Conservation (phyloP, 2,329 filamentous ascomycete genomes). For the Pseudogymnoascus destructans region DNA sequence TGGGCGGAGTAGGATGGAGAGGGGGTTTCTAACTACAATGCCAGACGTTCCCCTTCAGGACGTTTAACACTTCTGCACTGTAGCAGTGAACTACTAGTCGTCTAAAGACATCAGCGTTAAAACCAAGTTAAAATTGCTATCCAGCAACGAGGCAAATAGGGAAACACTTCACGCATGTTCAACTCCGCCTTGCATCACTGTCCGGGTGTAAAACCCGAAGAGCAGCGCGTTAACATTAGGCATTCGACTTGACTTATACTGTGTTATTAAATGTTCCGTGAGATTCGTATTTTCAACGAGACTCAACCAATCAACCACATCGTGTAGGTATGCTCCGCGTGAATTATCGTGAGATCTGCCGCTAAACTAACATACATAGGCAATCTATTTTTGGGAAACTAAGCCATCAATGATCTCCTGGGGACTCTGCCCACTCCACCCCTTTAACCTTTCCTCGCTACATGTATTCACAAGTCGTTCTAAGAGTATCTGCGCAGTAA, state of each 20-base stretch:
- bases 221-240: neutral
- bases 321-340: neutral
- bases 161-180: neutral
- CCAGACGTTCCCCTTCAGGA: neutral
- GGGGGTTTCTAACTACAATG: neutral
- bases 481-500: slow-evolving; percentile 41
- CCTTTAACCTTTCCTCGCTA: slow-evolving; percentile 49
- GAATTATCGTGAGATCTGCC: slow-evolving; percentile 1
- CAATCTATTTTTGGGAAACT: slow-evolving; percentile 4
- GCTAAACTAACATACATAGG: neutral
- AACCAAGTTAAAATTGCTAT: neutral
- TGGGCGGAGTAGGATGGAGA: neutral
- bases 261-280: neutral
- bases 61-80: neutral
- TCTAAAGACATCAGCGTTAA: neutral
- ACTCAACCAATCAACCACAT: neutral
- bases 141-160: neutral
- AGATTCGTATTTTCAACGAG: neutral
- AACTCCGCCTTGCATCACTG: neutral
- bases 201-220: neutral
- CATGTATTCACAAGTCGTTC: slow-evolving; percentile 49
- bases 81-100: neutral
- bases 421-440: slow-evolving; percentile 44
- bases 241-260: too few species aligned
- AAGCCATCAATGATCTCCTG: slow-evolving; percentile 15